A percentile compares a stretch with the other conserved stretches of the same genome.
Conservation (phyloP, 2,329 filamentous ascomycete genomes). For the Davidsoniella neocaledoniae region DNA sequence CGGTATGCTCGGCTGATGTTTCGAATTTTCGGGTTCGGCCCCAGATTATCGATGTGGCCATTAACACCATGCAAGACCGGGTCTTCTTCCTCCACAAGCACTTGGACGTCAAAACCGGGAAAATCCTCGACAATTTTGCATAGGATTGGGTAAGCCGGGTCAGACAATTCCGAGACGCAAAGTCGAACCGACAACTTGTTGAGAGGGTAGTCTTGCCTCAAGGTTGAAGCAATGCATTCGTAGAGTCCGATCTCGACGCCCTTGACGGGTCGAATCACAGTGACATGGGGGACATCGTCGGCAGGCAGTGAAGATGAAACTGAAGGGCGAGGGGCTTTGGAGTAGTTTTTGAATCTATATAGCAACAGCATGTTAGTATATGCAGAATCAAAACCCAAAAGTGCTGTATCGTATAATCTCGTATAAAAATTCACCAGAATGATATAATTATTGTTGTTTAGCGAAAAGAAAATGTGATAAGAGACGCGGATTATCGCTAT, state of each 20-base stretch:
- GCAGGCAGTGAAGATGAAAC: slow-evolving; percentile 32
- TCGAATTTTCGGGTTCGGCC: slow-evolving; percentile 95
- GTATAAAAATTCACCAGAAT: too few species aligned
- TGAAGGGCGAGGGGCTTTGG: slow-evolving; percentile 29
- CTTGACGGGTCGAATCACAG: slow-evolving; percentile 83
- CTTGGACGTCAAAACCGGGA: slow-evolving; percentile 48
- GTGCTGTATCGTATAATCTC: too few species aligned
- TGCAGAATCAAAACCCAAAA: too few species aligned
- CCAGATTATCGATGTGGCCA: slow-evolving; percentile 42
- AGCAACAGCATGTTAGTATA: background rate
- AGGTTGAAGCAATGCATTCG: slow-evolving; percentile 77
- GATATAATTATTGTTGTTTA: too few species aligned
- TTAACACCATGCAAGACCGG: slow-evolving; percentile 42
- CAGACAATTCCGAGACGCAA: slow-evolving; percentile 58
- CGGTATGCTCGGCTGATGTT: slow-evolving; percentile 90
- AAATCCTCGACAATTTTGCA: slow-evolving; percentile 57
- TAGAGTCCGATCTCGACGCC: slow-evolving; percentile 80
- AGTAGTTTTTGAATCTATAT: slow-evolving; percentile 35
- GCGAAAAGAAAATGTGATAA: too few species aligned
- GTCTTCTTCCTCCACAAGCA: slow-evolving; percentile 74
- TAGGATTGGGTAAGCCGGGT: slow-evolving; percentile 64
- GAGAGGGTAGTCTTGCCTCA: slow-evolving; percentile 63
- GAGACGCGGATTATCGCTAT: too few species aligned
- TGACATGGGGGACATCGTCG: slow-evolving; percentile 58
- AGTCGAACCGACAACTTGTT: slow-evolving; percentile 65